Evolutionary conservation across 306 rosid genomes (phyloP), one percentile per base, ranked within the genome.

Genomic region (Vigna radiata): DNA sequence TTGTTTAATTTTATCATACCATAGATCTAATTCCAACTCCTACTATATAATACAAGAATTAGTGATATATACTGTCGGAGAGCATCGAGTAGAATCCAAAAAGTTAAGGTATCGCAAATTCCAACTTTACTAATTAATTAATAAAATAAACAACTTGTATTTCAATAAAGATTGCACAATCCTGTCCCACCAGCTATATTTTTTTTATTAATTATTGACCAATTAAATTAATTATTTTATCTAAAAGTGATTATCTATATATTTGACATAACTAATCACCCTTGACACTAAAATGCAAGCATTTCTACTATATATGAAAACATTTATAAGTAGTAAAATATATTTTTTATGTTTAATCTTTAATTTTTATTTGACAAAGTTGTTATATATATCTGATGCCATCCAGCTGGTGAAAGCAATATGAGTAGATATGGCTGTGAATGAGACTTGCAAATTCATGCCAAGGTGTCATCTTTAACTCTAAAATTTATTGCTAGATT

Each of bases 51-150:
- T 16, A 21, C 18, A 70, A 13, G 4, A 49, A 41, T 25, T 53
- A 71, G 72, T 52, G 67, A 33, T 41, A 29, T 72, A 75, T 80
- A 73, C 62, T 31, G 68, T 14, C 2, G 7, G 12, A 54, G 43
- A 69, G 69, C 69, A 72, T 44, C 17, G 31, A 65, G 36, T 41
- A 39, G 43, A 53, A 63, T 72, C 59, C 13, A 17, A 17, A 50
- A 27, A 43, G 41, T 53, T 54, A 77, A 37, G 36, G 43, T 27
- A 33, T 18, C 48, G 25, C 25, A 50, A 76, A 58, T 73, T 55
- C 17, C 44, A 41, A 43, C 18, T 58, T 9, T 25, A 43, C 39
- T 41, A 36, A 17, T 70, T 71, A 7, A 36, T 53, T 71, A 52
- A 31, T 70, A 10, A 33, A 50, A 33, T 53, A 18, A 50, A 0